These are phyloP conservation scores for Pichia sp. DNA, from an alignment of 1,139 yeast species.

Conservation along the genomic window DNA sequence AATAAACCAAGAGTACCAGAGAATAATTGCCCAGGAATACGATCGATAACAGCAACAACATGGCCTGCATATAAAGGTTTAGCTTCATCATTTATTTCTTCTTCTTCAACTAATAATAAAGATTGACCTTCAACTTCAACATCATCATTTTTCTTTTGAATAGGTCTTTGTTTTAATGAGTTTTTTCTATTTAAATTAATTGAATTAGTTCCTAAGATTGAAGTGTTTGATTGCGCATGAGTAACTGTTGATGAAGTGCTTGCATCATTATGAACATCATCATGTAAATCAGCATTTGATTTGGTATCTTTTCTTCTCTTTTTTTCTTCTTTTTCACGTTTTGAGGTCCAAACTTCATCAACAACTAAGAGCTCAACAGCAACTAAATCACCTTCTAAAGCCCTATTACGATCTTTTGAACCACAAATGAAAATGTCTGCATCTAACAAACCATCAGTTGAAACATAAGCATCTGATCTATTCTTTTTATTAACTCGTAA, in stretches of 20 bases:
- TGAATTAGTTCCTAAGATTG: slow-evolving; percentile 16
- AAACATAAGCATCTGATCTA: slow-evolving; percentile 94
- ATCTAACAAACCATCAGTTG: slow-evolving; percentile 90
- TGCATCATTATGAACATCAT: slow-evolving; percentile 67
- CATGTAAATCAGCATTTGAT: slow-evolving; percentile 37
- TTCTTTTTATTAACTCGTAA: slow-evolving; percentile 91
- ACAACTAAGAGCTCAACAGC: slow-evolving; percentile 92
- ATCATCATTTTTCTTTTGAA: slow-evolving; percentile 97
- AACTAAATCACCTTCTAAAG: slow-evolving; percentile 91
- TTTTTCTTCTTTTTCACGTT: slow-evolving; percentile 94
- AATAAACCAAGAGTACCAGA: slow-evolving; percentile 88
- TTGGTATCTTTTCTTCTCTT: slow-evolving; percentile 77
- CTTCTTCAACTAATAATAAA: slow-evolving; percentile 83
- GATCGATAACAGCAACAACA: slow-evolving; percentile 94
- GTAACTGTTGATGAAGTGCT: slow-evolving; percentile 35
- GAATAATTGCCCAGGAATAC: slow-evolving; percentile 94
- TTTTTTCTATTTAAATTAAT: slow-evolving; percentile 67
- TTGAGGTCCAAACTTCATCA: slow-evolving; percentile 96
- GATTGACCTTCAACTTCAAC: slow-evolving; percentile 98
- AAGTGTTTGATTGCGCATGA: slow-evolving; percentile 1
- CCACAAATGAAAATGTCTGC: slow-evolving; percentile 98
- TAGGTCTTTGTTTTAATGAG: slow-evolving; percentile 89
- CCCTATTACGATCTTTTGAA: slow-evolving; percentile 96
- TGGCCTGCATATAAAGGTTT: slow-evolving; percentile 97
- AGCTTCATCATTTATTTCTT: slow-evolving; percentile 85